phyloP scores from a whole-genome alignment of 768 basidiomycete species.

The Kwoniella mangroviensis region DNA sequence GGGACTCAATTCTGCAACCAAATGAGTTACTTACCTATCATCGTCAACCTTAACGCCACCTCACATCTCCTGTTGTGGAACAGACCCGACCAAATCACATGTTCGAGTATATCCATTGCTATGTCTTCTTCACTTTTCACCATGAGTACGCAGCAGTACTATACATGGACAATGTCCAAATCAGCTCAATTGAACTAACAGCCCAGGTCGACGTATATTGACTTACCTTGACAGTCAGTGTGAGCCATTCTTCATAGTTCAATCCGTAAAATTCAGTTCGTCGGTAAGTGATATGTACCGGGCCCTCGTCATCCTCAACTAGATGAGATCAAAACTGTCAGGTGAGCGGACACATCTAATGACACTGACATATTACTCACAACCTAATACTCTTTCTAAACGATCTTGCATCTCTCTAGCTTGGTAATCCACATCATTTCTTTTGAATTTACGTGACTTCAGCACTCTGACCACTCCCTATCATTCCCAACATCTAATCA shows the following conservation, averaged over 20 bases:
- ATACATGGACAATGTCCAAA: neutral
- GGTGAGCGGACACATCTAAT: neutral
- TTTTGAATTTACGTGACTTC: slow-evolving; percentile 31
- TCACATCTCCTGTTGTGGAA: slow-evolving; percentile 68
- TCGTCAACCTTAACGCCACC: slow-evolving; percentile 73
- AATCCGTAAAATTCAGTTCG: slow-evolving; percentile 79
- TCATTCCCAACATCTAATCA: neutral
- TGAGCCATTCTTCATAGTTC: slow-evolving; percentile 81
- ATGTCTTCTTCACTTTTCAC: slow-evolving; percentile 53
- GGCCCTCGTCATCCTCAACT: slow-evolving; percentile 41
- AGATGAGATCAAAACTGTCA: neutral
- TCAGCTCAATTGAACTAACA: neutral
- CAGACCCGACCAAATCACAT: slow-evolving; percentile 46
- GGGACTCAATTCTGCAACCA: too few relatives aligned
- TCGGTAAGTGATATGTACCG: slow-evolving; percentile 58
- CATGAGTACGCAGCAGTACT: slow-evolving; percentile 57
- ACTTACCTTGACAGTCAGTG: slow-evolving; percentile 79
- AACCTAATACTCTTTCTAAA: slow-evolving; percentile 55
- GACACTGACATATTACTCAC: slow-evolving; percentile 17
- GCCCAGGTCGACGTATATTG: neutral
- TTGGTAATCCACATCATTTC: slow-evolving; percentile 48
- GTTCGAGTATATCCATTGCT: slow-evolving; percentile 54
- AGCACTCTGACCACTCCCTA: slow-evolving; percentile 37
- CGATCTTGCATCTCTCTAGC: slow-evolving; percentile 58
- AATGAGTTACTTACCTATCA: too few relatives aligned